Conservation (phyloP, 768 basidiomycete genomes). For the Psilocybe subaeruginosa region DNA sequence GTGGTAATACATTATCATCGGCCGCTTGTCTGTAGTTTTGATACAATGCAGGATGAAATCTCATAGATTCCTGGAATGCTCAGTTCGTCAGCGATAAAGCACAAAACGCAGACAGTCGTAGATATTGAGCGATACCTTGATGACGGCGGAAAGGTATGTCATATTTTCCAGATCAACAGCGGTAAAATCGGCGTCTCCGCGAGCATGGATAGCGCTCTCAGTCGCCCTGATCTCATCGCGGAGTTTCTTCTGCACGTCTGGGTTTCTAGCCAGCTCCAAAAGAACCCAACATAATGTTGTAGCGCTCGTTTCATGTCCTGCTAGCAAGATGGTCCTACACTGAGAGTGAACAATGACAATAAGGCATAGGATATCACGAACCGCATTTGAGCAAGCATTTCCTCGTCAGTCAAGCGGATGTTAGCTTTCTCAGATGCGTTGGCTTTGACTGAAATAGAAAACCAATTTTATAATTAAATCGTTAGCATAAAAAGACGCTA, state of each 20-base stretch:
- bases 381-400: conserved; percentile 52
- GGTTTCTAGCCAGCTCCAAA: conserved; percentile 61
- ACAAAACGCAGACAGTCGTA: background rate
- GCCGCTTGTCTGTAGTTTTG: conserved; percentile 55
- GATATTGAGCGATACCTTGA: conserved; percentile 37
- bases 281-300: conserved; percentile 63
- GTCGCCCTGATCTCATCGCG: conserved; percentile 58
- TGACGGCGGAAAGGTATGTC: conserved; percentile 49
- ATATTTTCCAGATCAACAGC: conserved; percentile 53
- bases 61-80: conserved; percentile 46
- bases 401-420: conserved; percentile 48
- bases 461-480: background rate
- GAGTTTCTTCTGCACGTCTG: conserved; percentile 59
- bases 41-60: conserved; percentile 55
- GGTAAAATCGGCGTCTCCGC: conserved; percentile 43
- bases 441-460: conserved; percentile 45
- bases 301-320: conserved; percentile 66
- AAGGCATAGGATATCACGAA: conserved; percentile 36
- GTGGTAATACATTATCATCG: conserved; percentile 60
- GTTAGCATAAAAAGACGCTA: background rate
- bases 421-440: conserved; percentile 51
- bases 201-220: conserved; percentile 35
- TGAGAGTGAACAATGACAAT: background rate
- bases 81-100: background rate
- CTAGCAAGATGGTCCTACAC: conserved; percentile 45